Conservation (phyloP, 2,329 filamentous ascomycete species). For the Corynespora cassiicola region DNA sequence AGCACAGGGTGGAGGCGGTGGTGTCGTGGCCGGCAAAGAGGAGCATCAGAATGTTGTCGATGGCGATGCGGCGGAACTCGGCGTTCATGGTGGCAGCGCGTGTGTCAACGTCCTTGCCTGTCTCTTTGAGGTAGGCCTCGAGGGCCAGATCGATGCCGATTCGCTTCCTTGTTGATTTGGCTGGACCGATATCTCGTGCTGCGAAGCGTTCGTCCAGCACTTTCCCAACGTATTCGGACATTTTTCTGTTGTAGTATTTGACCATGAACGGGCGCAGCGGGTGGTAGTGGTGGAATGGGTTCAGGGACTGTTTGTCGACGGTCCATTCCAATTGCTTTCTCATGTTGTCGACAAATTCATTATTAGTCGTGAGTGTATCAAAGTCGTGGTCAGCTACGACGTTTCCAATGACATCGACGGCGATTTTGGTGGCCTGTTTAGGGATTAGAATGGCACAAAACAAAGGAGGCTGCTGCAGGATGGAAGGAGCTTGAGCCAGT, state of each 20-base stretch:
- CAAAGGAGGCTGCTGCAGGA: neutral
- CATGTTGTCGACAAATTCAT: conserved; percentile 46
- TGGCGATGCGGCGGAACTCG: conserved; percentile 26
- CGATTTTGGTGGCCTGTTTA: conserved; percentile 41
- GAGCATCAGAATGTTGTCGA: conserved; percentile 29
- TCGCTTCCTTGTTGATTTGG: conserved; percentile 34
- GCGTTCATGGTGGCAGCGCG: conserved; percentile 23
- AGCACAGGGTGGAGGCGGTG: conserved; percentile 28
- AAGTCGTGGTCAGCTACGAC: conserved; percentile 47
- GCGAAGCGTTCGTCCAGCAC: conserved; percentile 47
- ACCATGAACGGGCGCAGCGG: conserved; percentile 43
- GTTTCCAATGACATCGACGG: conserved; percentile 52
- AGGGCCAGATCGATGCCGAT: conserved; percentile 50
- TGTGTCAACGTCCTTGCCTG: conserved; percentile 19
- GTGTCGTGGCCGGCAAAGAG: conserved; percentile 32
- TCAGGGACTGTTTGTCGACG: conserved; percentile 35
- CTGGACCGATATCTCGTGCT: conserved; percentile 23
- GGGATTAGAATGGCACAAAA: neutral
- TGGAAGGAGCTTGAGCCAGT: too few relatives aligned
- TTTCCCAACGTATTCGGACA: conserved; percentile 46
- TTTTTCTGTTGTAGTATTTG: conserved; percentile 42
- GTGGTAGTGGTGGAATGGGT: conserved; percentile 45
- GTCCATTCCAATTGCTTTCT: conserved; percentile 44
- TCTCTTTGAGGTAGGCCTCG: conserved; percentile 47
- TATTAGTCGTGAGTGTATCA: conserved; percentile 39